phyloP scores from a whole-genome alignment of 331 rosid species.

The Ulmus americana region DNA sequence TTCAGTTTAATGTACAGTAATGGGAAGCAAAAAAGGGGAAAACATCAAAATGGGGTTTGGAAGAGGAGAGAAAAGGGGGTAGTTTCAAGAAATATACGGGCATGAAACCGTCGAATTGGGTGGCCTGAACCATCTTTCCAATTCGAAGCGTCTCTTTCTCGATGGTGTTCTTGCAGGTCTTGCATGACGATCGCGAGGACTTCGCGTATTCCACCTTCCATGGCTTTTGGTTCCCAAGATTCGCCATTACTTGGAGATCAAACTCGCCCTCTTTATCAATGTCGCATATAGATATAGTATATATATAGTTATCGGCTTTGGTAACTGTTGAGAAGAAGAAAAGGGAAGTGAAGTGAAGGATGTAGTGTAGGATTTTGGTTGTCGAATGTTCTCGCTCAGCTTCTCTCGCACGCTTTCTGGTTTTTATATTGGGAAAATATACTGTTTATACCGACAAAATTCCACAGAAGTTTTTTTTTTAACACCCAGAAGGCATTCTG shows the following conservation, averaged over 20 bases:
- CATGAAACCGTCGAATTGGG: slow-evolving; percentile 90
- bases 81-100: slow-evolving; percentile 37
- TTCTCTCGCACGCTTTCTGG: neutral
- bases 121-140: slow-evolving; percentile 88
- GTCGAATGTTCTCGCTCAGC: neutral
- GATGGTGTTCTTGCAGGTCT: slow-evolving; percentile 67
- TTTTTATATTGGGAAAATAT: neutral
- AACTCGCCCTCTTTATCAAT: neutral
- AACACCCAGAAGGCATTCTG: too few relatives aligned
- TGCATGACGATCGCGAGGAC: slow-evolving; percentile 82
- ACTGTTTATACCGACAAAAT: too few relatives aligned
- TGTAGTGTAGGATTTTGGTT: neutral
- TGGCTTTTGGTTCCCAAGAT: slow-evolving; percentile 47
- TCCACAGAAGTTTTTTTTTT: too few relatives aligned
- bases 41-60: neutral
- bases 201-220: slow-evolving; percentile 96
- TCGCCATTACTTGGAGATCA: slow-evolving; percentile 43
- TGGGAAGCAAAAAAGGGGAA: neutral
- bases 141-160: slow-evolving; percentile 66
- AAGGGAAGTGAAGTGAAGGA: too few relatives aligned
- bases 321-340: neutral
- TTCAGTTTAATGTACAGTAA: too few relatives aligned
- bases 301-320: neutral
- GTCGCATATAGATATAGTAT: neutral
- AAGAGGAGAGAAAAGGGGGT: neutral